These are phyloP conservation scores for Fistulinella cinereoalba DNA, from an alignment of 1,284 basidiomycete species.

Conservation along the genomic window DNA sequence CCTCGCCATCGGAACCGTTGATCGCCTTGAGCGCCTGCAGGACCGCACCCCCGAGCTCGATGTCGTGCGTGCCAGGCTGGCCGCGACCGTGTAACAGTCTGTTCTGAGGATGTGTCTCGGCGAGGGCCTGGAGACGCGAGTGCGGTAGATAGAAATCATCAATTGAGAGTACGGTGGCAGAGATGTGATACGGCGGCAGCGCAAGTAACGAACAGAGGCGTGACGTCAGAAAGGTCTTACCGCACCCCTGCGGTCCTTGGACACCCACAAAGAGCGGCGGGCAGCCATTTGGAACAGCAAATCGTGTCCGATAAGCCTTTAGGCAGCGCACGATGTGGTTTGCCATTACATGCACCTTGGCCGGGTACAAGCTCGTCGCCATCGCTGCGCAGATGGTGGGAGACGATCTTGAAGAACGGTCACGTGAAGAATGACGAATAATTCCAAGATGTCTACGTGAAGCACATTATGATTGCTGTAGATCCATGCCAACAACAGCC, in stretches of 20 bases:
- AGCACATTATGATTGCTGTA: constrained; percentile 27
- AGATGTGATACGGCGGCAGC: constrained; percentile 49
- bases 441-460: constrained; percentile 10
- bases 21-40: constrained; percentile 51
- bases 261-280: constrained; percentile 72
- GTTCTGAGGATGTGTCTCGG: constrained; percentile 56
- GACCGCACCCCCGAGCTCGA: constrained; percentile 56
- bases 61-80: constrained; percentile 86
- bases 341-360: constrained; percentile 40
- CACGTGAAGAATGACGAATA: too few relatives aligned
- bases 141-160: constrained; percentile 87
- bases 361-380: constrained; percentile 9
- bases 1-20: constrained; percentile 32
- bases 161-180: constrained; percentile 70
- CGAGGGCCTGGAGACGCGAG: constrained; percentile 51
- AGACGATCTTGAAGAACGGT: too few relatives aligned
- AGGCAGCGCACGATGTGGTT: constrained; percentile 45
- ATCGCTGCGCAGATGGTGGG: constrained; percentile 12
- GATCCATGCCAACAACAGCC: constrained; percentile 26
- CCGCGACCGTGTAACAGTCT: constrained; percentile 73
- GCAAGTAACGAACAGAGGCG: constrained; percentile 52
- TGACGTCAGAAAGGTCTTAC: constrained; percentile 72
- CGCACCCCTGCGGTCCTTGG: constrained; percentile 86
- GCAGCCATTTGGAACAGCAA: constrained; percentile 11
- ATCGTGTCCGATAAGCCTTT: constrained; percentile 23